Evolutionary conservation across 1,139 yeast genomes (phyloP), one percentile per base, ranked within the genome.

Genomic region (Suhomyces coccinellae): DNA sequence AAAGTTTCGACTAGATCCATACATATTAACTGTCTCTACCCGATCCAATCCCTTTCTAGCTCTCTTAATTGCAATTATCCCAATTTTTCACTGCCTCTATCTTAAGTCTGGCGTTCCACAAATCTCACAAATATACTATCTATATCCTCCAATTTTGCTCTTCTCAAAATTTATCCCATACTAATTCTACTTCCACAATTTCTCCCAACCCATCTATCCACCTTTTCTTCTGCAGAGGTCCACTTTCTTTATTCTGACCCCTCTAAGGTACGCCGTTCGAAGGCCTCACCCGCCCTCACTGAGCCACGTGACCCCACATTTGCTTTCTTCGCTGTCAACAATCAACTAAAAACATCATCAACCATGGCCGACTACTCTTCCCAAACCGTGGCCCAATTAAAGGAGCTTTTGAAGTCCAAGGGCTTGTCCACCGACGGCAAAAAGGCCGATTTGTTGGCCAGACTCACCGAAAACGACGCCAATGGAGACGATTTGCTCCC

Each of bases 331-430:
- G 38, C 40, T 31, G 30, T 24, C 36, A 27, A 32, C 38, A 36
- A 43, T 27, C 41, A 27, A 26, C 37, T 40, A 22, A 35, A 20
- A 22, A 32, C 35, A 28, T 39, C 36, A 31, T 32, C 20, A 22
- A 40, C 34, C 46, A 83, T 82, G 88, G 54, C 83, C 13, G 82
- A 79, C 35, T 86, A 83, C 65, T 62, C 82, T 33, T 65, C 79
- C 45, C 79, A 75, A 56, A 91, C 96, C 29, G 97, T 90, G 40
- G 83, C 86, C 33, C 96, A 89, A 70, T 78, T 91, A 65, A 90
- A 87, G 63, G 97, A 87, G 52, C 57, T 81, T 45, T 78, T 93
- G 57, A 84, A 85, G 57, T 68, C 75, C 37, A 81, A 83, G 53
- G 87, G 85, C 1, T 76, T 93, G 47, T 64, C 95, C 4, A 71